A percentile compares a stretch with the other conserved stretches of the same genome.
phyloP scores from a whole-genome alignment of 2,329 filamentous ascomycete species.

The Hypoxylon sp. region DNA sequence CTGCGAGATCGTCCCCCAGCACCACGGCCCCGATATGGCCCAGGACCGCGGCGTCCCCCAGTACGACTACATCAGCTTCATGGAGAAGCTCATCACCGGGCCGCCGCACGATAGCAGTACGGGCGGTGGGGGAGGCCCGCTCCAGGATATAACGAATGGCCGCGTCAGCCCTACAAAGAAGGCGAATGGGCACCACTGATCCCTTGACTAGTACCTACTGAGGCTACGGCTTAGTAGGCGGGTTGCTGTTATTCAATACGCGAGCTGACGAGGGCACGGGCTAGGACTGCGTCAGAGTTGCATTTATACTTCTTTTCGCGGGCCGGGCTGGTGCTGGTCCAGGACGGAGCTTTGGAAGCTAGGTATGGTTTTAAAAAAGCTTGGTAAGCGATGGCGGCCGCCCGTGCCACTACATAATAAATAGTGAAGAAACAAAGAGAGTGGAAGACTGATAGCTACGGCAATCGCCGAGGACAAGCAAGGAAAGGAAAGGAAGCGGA shows the following conservation, averaged over 20 bases:
- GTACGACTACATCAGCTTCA: constrained; percentile 97
- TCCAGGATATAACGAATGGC: constrained; percentile 53
- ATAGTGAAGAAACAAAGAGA: constrained; percentile 3
- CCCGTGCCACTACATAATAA: constrained; percentile 16
- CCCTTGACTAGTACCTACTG: background rate
- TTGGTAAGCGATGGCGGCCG: constrained; percentile 16
- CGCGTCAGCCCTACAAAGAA: constrained; percentile 52
- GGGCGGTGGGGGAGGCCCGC: constrained; percentile 45
- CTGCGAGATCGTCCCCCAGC: constrained; percentile 85
- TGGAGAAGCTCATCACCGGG: constrained; percentile 82
- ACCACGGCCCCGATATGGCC: constrained; percentile 87
- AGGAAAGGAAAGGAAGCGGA: background rate
- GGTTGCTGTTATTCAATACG: constrained; percentile 15
- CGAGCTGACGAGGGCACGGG: constrained; percentile 5
- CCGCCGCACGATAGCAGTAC: constrained; percentile 16
- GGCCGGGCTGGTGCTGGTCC: constrained; percentile 5
- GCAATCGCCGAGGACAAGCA: constrained; percentile 6
- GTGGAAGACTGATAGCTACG: constrained; percentile 6
- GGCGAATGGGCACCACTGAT: constrained; percentile 39
- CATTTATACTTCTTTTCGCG: constrained; percentile 28
- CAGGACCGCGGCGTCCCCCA: constrained; percentile 88
- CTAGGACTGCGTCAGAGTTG: constrained; percentile 22
- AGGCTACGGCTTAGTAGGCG: background rate
- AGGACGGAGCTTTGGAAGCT: constrained; percentile 8
- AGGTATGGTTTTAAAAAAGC: constrained; percentile 20